Percentiles rank a stretch among this genome's conserved stretches.
Conservation (phyloP, 768 basidiomycete genomes). For the Tephrocybe sp. region DNA sequence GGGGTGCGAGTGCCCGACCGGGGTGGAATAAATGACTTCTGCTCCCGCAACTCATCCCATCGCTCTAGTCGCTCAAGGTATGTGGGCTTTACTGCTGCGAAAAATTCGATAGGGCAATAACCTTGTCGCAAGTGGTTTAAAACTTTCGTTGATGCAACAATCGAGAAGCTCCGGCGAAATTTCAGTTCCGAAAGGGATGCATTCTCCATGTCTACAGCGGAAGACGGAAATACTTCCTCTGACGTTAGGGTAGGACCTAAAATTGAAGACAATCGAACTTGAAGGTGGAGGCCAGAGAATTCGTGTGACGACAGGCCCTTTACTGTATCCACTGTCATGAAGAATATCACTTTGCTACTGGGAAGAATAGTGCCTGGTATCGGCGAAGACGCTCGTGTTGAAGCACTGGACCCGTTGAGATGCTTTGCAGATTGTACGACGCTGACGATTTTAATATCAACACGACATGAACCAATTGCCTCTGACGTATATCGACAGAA, state of each 20-base stretch:
- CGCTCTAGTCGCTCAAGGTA: slow-evolving; percentile 88
- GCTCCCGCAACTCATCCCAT: slow-evolving; percentile 93
- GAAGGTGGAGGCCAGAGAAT: slow-evolving; percentile 82
- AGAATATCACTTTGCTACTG: slow-evolving; percentile 83
- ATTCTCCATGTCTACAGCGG: slow-evolving; percentile 68
- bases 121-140: slow-evolving; percentile 68
- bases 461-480: slow-evolving; percentile 91
- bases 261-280: slow-evolving; percentile 86
- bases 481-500: slow-evolving; percentile 94
- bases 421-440: slow-evolving; percentile 61
- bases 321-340: slow-evolving; percentile 81
- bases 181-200: slow-evolving; percentile 75
- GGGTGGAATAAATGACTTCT: slow-evolving; percentile 45
- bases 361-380: slow-evolving; percentile 61
- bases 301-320: slow-evolving; percentile 90
- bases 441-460: slow-evolving; percentile 80
- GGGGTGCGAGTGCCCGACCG: slow-evolving; percentile 30
- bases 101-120: slow-evolving; percentile 89
- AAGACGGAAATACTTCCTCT: slow-evolving; percentile 83
- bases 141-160: slow-evolving; percentile 73
- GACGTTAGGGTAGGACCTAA: slow-evolving; percentile 64
- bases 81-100: slow-evolving; percentile 74
- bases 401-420: slow-evolving; percentile 55
- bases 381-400: slow-evolving; percentile 77
- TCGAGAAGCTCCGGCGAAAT: slow-evolving; percentile 79